These are phyloP conservation scores for Wickerhamomyces bisporus DNA, from an alignment of 805 yeast genomes.

Conservation along the genomic window DNA sequence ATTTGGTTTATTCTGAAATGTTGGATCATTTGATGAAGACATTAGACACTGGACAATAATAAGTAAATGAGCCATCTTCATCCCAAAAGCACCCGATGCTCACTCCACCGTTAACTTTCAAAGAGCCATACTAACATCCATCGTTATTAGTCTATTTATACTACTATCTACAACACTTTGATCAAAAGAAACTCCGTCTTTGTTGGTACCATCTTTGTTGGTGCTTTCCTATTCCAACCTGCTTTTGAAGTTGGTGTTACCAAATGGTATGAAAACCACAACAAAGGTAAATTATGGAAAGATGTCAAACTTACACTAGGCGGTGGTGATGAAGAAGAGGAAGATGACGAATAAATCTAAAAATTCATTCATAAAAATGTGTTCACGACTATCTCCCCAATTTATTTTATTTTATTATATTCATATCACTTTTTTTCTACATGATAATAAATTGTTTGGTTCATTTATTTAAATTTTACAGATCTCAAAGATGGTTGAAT, in stretches of 20 bases:
- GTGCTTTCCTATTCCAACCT: conserved; percentile 84
- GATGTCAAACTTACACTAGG: conserved; percentile 61
- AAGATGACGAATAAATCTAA: conserved; percentile 35
- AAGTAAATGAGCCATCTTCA: too few species aligned
- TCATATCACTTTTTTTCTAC: too few species aligned
- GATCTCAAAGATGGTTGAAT: too few species aligned
- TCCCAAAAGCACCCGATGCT: too few species aligned
- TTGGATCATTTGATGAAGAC: too few species aligned
- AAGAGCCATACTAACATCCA: conserved; percentile 12
- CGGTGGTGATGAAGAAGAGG: conserved; percentile 60
- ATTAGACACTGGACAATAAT: too few species aligned
- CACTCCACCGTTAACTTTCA: too few species aligned
- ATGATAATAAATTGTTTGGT: too few species aligned
- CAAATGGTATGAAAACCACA: conserved; percentile 69
- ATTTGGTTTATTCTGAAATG: too few species aligned
- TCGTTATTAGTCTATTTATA: conserved; percentile 29
- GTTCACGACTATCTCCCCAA: neutral
- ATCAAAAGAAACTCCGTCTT: conserved; percentile 89
- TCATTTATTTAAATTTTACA: neutral
- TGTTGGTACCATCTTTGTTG: conserved; percentile 76
- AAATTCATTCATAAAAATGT: neutral
- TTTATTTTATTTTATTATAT: neutral
- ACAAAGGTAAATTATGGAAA: conserved; percentile 82
- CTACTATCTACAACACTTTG: conserved; percentile 56
- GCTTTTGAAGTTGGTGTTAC: conserved; percentile 65